Evolutionary conservation across 2,329 filamentous ascomycete species (phyloP), one percentile per base, ranked within the genome.

Genomic region (Epicoccum sorghinum): DNA sequence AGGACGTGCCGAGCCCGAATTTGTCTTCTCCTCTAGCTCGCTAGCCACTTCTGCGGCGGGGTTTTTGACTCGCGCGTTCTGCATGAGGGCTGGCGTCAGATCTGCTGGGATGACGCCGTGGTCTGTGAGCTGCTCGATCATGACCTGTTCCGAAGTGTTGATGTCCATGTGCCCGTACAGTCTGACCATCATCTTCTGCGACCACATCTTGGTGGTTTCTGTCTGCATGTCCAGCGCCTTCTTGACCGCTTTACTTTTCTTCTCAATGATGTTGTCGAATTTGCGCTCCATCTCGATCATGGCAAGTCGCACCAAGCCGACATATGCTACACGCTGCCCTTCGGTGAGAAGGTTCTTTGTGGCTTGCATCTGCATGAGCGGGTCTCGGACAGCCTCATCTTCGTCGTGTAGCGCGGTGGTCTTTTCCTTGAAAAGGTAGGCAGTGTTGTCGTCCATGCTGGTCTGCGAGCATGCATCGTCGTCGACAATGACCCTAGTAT

Each of bases 81-180:
- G 87, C 88, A 96, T 96, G 39, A 99, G 81, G 0, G 90, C 85
- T 0, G 90, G 89, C 0, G 91, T 93, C 53, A 99, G 80, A 72
- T 99, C 95, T 39, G 81, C 80, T 0, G 95, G 89, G 58, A 91
- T 82, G 6, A 99, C 92, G 4, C 93, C 95, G 76, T 99, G 95
- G 53, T 95, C 90, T 10, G 90, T 89, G 54, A 99, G 81, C 75
- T 99, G 95, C 77, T 99, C 95, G 63, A 99, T 97, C 95, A 99
- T 99, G 73, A 99, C 82, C 79, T 99, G 95, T 76, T 99, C 95
- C 12, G 85, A 88, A 22, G 88, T 81, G 68, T 88, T 92, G 67
- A 99, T 96, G 56, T 99, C 95, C 95, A 99, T 99, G 75, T 99
- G 95, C 10, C 86, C 80, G 73, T 98, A 99, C 10, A 99, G 75